Conservation (phyloP, 2,329 filamentous ascomycete genomes). For the Penicillium sp. region DNA sequence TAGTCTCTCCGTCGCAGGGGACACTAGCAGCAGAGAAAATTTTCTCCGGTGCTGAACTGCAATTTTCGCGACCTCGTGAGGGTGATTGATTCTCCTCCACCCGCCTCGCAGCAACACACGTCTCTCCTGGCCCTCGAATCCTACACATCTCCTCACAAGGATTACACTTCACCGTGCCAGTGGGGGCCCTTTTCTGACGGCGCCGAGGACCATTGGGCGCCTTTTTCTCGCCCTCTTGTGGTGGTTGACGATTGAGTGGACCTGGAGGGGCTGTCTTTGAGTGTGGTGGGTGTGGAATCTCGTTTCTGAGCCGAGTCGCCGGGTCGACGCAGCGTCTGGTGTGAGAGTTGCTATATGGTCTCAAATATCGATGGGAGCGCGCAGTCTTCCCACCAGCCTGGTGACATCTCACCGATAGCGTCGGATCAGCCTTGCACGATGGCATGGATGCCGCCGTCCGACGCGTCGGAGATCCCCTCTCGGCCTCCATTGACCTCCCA, state of each 20-base stretch:
- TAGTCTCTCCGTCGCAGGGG: not conserved
- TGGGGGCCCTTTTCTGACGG: too few relatives aligned
- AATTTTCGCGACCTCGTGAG: too few relatives aligned
- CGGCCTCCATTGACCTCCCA: constrained; percentile 56
- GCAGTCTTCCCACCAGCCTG: constrained; percentile 36
- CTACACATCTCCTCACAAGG: too few relatives aligned
- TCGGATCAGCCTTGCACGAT: constrained; percentile 41
- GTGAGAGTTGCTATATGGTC: constrained; percentile 41
- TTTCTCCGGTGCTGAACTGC: too few relatives aligned
- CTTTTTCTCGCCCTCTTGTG: too few relatives aligned
- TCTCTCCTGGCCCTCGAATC: too few relatives aligned
- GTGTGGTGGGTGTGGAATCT: constrained; percentile 14
- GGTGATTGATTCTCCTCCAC: too few relatives aligned
- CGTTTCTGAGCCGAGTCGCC: constrained; percentile 11
- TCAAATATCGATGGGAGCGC: constrained; percentile 45
- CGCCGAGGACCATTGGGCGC: too few relatives aligned
- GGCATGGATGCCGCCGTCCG: constrained; percentile 40
- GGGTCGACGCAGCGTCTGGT: constrained; percentile 8
- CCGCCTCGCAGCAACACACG: too few relatives aligned
- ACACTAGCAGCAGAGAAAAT: too few relatives aligned
- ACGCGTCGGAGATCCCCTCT: constrained; percentile 38
- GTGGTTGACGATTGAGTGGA: constrained; percentile 14
- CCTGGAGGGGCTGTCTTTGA: constrained; percentile 17
- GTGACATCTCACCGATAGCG: constrained; percentile 45
- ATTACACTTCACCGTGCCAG: too few relatives aligned